A percentile compares a stretch with the other conserved stretches of the same genome.
Evolutionary conservation across 2,329 filamentous ascomycete genomes (phyloP).

Genomic region (Decorospora gaudefroyi): DNA sequence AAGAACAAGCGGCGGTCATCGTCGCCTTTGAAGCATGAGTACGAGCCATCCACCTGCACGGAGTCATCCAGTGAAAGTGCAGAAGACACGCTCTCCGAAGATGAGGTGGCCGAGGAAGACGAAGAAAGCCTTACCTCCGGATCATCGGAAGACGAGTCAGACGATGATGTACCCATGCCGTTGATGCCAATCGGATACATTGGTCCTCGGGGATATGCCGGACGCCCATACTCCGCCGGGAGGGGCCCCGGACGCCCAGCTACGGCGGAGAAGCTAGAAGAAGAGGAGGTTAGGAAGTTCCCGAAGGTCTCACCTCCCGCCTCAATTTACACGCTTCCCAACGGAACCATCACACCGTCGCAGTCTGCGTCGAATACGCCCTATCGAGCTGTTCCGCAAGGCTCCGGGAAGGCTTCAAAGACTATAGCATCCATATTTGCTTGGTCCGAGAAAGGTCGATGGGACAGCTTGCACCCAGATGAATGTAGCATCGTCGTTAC

Average conservation of each 20-base stretch:
- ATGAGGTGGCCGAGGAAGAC: conserved; percentile 58
- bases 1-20: conserved; percentile 71
- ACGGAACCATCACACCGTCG: conserved; percentile 71
- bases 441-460: conserved; percentile 64
- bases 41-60: conserved; percentile 79
- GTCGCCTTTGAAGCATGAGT: conserved; percentile 96
- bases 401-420: conserved; percentile 58
- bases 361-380: conserved; percentile 80
- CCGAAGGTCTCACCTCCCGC: conserved; percentile 50
- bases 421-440: conserved; percentile 64
- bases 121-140: conserved; percentile 54
- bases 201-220: conserved; percentile 23
- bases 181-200: conserved; percentile 40
- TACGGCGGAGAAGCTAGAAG: conserved; percentile 15
- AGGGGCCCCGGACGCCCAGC: conserved; percentile 16
- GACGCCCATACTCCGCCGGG: conserved; percentile 18
- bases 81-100: conserved; percentile 50
- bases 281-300: conserved; percentile 46
- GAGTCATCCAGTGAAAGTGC: conserved; percentile 64
- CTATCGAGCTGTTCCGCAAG: conserved; percentile 60
- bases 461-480: conserved; percentile 64
- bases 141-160: conserved; percentile 62
- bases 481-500: conserved; percentile 67
- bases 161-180: conserved; percentile 52
- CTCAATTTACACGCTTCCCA: conserved; percentile 47